Base-by-base conservation (phyloP, 768 basidiomycete genomes). In the Gloeostereum incarnatum region DNA sequence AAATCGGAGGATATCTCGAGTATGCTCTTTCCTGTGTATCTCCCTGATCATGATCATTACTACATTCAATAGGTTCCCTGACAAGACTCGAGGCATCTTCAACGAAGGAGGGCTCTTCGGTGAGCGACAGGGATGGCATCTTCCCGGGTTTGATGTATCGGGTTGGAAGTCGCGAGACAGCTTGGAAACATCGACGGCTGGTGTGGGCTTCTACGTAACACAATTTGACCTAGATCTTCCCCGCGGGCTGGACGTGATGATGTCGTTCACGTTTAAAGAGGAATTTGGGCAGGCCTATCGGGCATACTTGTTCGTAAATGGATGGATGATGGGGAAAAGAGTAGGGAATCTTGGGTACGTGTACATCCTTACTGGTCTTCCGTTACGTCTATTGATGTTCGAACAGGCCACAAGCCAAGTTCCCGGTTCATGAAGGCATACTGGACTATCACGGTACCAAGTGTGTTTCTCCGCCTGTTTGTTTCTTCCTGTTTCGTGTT, bases 301-400 rank as follows among this genome's bases (percentile, higher is more conserved):
- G 11, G 77, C 79, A 3, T 64, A 75, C 31, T 47, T 90, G 29
- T 89, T 84, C 42, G 80, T 90, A 14, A 89, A 91, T 48, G 88
- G 87, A 9, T 91, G 88, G 88, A 81, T 82, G 74, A 85, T 85
- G 74, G 88, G 87, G 6, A 89, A 88, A 59, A 56, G 78, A 14
- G 68, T 81, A n/a, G 76, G 60, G 10, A 80, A 83, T 49, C 68
- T 83, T 1, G 81, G 81, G 83, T 75, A 44, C 41, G 69, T 53
- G 10, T 23, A 24, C 40, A 27, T 21, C 20, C 21, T 32, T n/a
- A n/a, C n/a, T n/a, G 38, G 17, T 6, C 11, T 30, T 46, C 25
- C 42, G 21, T 38, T 27, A 41, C 29, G 13, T 21, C 20, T 22
- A 20, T 25, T 14, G 1, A 16, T 32, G 31, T 25, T 17, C 36